Percentiles rank a stretch among this genome's conserved stretches.
Conservation (phyloP, 768 basidiomycete species). For the Lentinula sp. region DNA sequence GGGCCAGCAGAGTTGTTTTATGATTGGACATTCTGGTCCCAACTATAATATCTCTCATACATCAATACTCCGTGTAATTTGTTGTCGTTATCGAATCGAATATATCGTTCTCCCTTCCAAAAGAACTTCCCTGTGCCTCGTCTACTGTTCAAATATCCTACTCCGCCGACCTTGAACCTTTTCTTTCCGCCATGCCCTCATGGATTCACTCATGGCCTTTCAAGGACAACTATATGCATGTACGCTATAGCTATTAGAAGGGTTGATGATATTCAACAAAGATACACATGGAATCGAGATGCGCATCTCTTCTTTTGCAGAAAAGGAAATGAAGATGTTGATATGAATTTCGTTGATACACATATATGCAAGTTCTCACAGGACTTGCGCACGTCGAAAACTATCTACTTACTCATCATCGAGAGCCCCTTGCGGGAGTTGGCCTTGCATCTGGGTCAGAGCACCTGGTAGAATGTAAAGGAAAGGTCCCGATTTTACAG, state of each 20-base stretch:
- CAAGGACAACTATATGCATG: not conserved
- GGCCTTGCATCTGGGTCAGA: slow-evolving; percentile 84
- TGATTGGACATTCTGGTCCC: not conserved
- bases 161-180: not conserved
- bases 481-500: slow-evolving; percentile 70
- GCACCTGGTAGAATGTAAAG: slow-evolving; percentile 78
- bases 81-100: not conserved
- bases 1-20: not conserved
- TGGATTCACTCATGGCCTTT: not conserved
- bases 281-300: too few relatives aligned
- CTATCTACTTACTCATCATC: slow-evolving; percentile 40
- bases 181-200: not conserved
- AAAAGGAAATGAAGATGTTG: not conserved
- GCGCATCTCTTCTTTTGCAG: not conserved
- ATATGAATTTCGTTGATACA: too few relatives aligned
- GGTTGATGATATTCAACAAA: not conserved
- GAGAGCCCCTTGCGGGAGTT: slow-evolving; percentile 80
- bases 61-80: not conserved
- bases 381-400: not conserved
- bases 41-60: not conserved
- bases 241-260: not conserved
- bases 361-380: too few relatives aligned
- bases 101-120: not conserved
- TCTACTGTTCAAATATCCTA: not conserved
- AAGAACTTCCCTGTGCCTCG: not conserved